These are phyloP conservation scores for Cadophora malorum DNA, from an alignment of 2,329 filamentous ascomycete species.

Conservation along the genomic window DNA sequence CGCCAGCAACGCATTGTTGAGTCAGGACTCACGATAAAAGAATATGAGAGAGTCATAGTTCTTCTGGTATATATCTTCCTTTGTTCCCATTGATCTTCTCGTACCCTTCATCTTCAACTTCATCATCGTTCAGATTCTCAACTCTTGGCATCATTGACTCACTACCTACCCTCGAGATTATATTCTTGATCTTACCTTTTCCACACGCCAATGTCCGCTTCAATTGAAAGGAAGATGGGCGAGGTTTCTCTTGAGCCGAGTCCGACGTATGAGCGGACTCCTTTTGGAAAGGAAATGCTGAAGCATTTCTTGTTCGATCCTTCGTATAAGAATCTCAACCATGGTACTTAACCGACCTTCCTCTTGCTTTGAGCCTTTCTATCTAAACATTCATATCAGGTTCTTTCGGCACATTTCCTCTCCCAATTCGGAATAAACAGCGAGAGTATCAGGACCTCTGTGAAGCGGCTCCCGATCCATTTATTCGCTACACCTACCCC, in stretches of 20 bases:
- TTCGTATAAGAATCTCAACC: constrained; percentile 46
- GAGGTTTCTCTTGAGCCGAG: constrained; percentile 32
- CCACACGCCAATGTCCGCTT: not conserved
- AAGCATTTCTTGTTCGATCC: constrained; percentile 46
- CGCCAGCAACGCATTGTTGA: not conserved
- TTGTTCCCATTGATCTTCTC: constrained; percentile 5
- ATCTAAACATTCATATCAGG: constrained; percentile 49
- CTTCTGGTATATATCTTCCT: constrained; percentile 1
- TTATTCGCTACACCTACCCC: constrained; percentile 74
- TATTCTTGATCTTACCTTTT: not conserved
- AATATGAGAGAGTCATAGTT: constrained; percentile 5
- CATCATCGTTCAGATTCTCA: not conserved
- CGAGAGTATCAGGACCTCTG: constrained; percentile 68
- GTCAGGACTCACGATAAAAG: constrained; percentile 9
- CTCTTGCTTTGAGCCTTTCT: not conserved
- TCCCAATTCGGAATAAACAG: constrained; percentile 62
- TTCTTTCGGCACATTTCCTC: constrained; percentile 81
- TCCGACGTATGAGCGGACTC: constrained; percentile 37
- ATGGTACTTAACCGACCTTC: constrained; percentile 40
- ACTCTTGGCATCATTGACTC: not conserved
- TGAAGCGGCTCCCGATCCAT: constrained; percentile 76
- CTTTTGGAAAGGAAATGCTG: constrained; percentile 45
- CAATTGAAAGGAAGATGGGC: constrained; percentile 29
- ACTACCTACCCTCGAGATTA: not conserved
- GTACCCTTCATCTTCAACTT: not conserved